Conservation (phyloP, 208 protist species). For the Leishmania tropica region DNA sequence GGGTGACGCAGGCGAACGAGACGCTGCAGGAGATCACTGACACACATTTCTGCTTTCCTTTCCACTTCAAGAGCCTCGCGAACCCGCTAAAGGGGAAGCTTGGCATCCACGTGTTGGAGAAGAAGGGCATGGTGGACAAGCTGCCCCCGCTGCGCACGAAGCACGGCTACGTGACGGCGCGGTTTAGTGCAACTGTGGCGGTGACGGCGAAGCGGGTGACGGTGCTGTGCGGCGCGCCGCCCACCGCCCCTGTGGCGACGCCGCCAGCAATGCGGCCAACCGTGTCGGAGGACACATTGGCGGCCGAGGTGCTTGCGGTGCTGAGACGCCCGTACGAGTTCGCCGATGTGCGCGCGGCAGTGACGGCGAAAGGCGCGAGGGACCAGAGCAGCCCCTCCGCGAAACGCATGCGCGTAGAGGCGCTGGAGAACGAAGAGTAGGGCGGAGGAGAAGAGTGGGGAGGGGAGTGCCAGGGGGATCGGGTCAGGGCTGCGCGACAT, state of each 20-base stretch:
- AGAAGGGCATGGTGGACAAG: constrained; percentile 67
- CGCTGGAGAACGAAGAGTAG: constrained; percentile 37
- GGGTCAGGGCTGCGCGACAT: not conserved
- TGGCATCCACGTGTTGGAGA: constrained; percentile 65
- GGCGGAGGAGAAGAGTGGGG: not conserved
- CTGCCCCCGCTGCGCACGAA: constrained; percentile 65
- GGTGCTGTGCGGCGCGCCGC: constrained; percentile 78
- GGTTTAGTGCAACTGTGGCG: constrained; percentile 83
- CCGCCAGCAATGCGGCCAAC: constrained; percentile 36
- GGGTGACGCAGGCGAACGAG: constrained; percentile 58
- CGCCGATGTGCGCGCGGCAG: constrained; percentile 27
- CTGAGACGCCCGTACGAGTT: constrained; percentile 50
- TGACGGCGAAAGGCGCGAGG: constrained; percentile 25
- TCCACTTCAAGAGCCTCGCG: constrained; percentile 69
- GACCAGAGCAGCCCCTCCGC: constrained; percentile 25
- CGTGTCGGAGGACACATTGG: constrained; percentile 38
- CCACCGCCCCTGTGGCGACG: constrained; percentile 29
- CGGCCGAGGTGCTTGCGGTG: constrained; percentile 46
- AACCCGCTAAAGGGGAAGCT: constrained; percentile 68
- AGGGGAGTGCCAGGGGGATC: not conserved
- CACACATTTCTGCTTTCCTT: constrained; percentile 81
- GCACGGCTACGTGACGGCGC: constrained; percentile 58
- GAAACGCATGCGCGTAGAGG: constrained; percentile 35
- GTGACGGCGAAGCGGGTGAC: constrained; percentile 71
- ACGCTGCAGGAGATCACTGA: constrained; percentile 70